Percentiles rank a stretch among this genome's conserved stretches.
These are phyloP conservation scores for Neurospora sp. DNA, from an alignment of 495 filamentous ascomycete species.

Conservation along the genomic window DNA sequence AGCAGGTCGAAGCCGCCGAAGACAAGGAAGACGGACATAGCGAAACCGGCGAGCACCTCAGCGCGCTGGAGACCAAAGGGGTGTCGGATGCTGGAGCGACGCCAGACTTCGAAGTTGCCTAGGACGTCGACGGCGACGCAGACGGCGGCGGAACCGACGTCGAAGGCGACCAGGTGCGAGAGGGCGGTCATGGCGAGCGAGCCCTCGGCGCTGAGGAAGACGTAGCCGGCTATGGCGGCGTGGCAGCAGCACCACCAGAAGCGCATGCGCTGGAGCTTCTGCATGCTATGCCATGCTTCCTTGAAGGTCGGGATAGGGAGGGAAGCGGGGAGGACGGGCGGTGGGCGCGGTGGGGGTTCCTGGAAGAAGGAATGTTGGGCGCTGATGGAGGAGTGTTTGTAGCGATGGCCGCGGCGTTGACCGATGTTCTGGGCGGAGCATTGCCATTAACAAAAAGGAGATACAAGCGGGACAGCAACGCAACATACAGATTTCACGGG, in stretches of 20 bases:
- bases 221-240: constrained; percentile 65
- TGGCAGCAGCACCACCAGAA: constrained; percentile 88
- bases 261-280: constrained; percentile 70
- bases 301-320: constrained; percentile 84
- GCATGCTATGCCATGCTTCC: constrained; percentile 79
- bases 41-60: constrained; percentile 93
- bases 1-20: constrained; percentile 96
- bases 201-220: constrained; percentile 73
- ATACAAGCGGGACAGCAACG: background rate
- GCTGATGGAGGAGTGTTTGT: constrained; percentile 93
- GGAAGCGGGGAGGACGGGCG: constrained; percentile 82
- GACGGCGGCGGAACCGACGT: constrained; percentile 84
- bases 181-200: constrained; percentile 89
- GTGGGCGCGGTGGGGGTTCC: constrained; percentile 80
- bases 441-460: background rate
- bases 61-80: constrained; percentile 87
- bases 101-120: constrained; percentile 96
- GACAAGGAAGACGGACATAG: constrained; percentile 84
- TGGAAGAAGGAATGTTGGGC: constrained; percentile 85
- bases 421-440: constrained; percentile 54
- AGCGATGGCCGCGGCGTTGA: constrained; percentile 89
- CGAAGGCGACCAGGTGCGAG: constrained; percentile 88
- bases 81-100: constrained; percentile 80
- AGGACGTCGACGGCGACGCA: constrained; percentile 89
- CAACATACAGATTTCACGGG: constrained; percentile 71